These are phyloP conservation scores for Cochlearia excelsa DNA, from an alignment of 345 rosid species.

Conservation along the genomic window DNA sequence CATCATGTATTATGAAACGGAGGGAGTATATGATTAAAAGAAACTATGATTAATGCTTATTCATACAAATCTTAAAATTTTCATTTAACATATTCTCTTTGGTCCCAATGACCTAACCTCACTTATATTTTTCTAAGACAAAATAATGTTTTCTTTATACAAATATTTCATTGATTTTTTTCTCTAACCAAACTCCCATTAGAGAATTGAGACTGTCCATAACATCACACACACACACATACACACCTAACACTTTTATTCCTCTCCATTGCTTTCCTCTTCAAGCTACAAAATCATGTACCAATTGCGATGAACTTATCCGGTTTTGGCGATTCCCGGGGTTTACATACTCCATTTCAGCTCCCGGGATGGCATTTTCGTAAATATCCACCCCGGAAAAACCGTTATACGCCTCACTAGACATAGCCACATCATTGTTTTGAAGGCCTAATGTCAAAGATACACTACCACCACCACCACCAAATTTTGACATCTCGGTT, in stretches of 20 bases:
- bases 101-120: constrained; percentile 24
- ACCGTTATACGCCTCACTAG: constrained; percentile 32
- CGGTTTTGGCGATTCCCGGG: constrained; percentile 63
- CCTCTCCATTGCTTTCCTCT: constrained; percentile 20
- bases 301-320: constrained; percentile 60
- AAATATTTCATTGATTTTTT: constrained; percentile 15
- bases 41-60: constrained; percentile 2
- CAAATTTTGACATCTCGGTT: constrained; percentile 62
- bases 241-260: constrained; percentile 21
- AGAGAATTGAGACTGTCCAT: constrained; percentile 23
- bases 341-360: constrained; percentile 52
- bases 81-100: constrained; percentile 10
- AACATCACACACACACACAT: constrained; percentile 19
- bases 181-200: constrained; percentile 21
- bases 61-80: constrained; percentile 1
- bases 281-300: constrained; percentile 75
- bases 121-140: constrained; percentile 25
- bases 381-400: constrained; percentile 36
- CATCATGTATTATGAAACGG: too few species aligned
- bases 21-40: background rate
- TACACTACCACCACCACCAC: constrained; percentile 58
- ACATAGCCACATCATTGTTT: constrained; percentile 49
- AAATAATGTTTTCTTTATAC: constrained; percentile 34
- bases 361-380: constrained; percentile 45
- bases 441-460: constrained; percentile 88